A percentile compares a stretch with the other conserved stretches of the same genome.
Evolutionary conservation across 2,329 filamentous ascomycete genomes (phyloP).

Genomic region (Aureobasidium sp.): DNA sequence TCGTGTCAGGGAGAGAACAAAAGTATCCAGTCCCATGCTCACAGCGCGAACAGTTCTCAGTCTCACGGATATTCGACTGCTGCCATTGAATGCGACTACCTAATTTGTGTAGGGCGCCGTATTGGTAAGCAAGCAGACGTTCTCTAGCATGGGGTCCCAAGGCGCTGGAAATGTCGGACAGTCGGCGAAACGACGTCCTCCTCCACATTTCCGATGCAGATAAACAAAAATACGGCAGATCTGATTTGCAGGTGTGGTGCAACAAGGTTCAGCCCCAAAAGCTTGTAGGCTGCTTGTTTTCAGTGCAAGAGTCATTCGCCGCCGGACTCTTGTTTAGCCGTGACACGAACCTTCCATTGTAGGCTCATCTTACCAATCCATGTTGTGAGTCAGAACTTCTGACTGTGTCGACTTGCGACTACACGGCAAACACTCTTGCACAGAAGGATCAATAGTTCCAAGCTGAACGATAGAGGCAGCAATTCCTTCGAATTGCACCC

Average conservation of each 20-base stretch:
- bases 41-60: too few relatives aligned
- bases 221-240: slow-evolving; percentile 1
- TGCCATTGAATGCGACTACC: too few relatives aligned
- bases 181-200: not conserved
- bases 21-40: too few relatives aligned
- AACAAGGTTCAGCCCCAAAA: slow-evolving; percentile 5
- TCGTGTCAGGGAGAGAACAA: too few relatives aligned
- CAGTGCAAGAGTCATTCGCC: not conserved
- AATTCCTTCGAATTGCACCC: not conserved
- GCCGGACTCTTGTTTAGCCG: not conserved
- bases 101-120: not conserved
- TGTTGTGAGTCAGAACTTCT: too few relatives aligned
- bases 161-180: not conserved
- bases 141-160: not conserved
- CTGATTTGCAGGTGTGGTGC: not conserved
- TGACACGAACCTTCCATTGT: not conserved
- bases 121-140: not conserved
- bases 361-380: not conserved
- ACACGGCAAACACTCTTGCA: too few relatives aligned
- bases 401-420: too few relatives aligned
- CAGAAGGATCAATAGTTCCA: not conserved
- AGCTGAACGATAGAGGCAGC: not conserved
- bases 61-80: too few relatives aligned
- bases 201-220: not conserved
- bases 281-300: not conserved